Percentiles rank a stretch among this genome's conserved stretches.
Evolutionary conservation across 192 early-diverging fungal genomes (phyloP).

Genomic region (Coemansia pectinata): DNA sequence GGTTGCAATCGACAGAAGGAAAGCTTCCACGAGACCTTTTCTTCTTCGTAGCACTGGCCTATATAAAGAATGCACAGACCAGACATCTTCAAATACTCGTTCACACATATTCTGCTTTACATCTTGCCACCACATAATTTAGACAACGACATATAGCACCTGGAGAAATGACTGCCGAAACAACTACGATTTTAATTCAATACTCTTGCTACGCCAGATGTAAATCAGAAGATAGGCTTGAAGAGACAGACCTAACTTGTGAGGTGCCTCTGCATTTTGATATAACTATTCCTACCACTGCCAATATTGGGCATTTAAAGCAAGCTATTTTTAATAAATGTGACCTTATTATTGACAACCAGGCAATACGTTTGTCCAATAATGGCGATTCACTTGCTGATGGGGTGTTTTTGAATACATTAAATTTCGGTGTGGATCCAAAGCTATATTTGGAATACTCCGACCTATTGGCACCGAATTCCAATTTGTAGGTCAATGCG

Average conservation of each 20-base stretch:
- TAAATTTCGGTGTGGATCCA: background rate
- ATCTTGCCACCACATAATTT: background rate
- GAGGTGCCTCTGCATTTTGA: background rate
- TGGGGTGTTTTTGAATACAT: background rate
- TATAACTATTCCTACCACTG: background rate
- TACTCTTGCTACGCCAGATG: background rate
- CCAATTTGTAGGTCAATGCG: background rate
- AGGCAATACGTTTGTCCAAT: background rate
- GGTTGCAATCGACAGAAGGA: background rate
- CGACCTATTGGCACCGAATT: background rate
- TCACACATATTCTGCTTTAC: background rate
- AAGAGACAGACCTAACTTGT: background rate
- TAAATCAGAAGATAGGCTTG: background rate
- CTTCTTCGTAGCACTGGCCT: background rate
- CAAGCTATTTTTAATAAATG: background rate
- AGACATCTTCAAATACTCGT: background rate
- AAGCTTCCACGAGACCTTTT: background rate
- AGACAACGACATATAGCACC: background rate
- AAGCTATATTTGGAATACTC: background rate
- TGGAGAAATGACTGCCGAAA: background rate
- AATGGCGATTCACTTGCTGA: background rate
- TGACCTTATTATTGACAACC: background rate
- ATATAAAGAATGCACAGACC: background rate
- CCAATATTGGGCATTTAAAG: background rate
- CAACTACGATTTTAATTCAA: background rate